phyloP scores from a whole-genome alignment of 768 basidiomycete species.

The Termitomyces sp. region DNA sequence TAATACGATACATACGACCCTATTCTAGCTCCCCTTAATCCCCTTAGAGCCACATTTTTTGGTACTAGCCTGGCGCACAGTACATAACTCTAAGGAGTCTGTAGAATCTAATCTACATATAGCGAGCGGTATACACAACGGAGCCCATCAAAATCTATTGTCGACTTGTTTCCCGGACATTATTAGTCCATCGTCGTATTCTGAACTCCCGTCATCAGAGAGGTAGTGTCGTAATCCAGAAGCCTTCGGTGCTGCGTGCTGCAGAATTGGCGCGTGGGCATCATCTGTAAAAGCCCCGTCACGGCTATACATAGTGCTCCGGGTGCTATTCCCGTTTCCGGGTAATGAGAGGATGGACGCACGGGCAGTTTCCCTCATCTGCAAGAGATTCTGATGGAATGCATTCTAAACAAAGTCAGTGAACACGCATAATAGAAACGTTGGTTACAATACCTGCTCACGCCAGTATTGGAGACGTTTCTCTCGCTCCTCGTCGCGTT shows the following conservation, averaged over 20 bases:
- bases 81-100: neutral
- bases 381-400: slow-evolving; percentile 74
- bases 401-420: slow-evolving; percentile 45
- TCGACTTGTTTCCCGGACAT: slow-evolving; percentile 31
- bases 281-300: slow-evolving; percentile 49
- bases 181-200: slow-evolving; percentile 45
- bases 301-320: slow-evolving; percentile 44
- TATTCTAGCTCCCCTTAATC: neutral
- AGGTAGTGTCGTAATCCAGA: slow-evolving; percentile 52
- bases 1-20: neutral
- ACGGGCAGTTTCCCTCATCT: slow-evolving; percentile 73
- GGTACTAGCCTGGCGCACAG: neutral
- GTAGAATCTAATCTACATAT: slow-evolving; percentile 10
- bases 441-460: slow-evolving; percentile 53
- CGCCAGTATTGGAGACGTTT: slow-evolving; percentile 87
- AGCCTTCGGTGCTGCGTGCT: slow-evolving; percentile 40
- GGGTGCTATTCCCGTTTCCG: slow-evolving; percentile 37
- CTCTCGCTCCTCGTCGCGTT: slow-evolving; percentile 72
- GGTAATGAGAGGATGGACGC: slow-evolving; percentile 57
- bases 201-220: slow-evolving; percentile 41
- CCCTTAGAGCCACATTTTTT: neutral
- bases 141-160: slow-evolving; percentile 28
- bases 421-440: neutral
- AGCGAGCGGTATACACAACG: neutral
- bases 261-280: slow-evolving; percentile 46